Conservation (phyloP, 2,329 filamentous ascomycete genomes). For the Sclerotinia glacialis region DNA sequence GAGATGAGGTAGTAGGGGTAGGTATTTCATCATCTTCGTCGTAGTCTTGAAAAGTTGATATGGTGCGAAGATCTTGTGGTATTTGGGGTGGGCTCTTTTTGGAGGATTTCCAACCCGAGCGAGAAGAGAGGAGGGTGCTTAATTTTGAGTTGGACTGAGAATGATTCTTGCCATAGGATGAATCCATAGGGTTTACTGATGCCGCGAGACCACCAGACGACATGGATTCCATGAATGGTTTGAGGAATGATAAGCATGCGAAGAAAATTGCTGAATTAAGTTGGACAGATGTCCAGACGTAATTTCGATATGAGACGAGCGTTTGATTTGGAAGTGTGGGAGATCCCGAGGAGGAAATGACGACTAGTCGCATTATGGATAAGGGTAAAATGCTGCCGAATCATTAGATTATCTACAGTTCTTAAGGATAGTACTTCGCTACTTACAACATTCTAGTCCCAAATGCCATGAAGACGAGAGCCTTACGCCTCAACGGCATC, state of each 20-base stretch:
- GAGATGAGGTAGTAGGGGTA: neutral
- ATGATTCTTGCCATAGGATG: constrained; percentile 18
- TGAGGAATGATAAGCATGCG: constrained; percentile 30
- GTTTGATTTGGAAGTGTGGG: constrained; percentile 25
- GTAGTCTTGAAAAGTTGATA: constrained; percentile 15
- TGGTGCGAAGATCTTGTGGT: constrained; percentile 5
- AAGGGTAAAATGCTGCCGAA: constrained; percentile 41
- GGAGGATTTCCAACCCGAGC: constrained; percentile 20
- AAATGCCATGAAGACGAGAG: constrained; percentile 28
- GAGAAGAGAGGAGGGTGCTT: constrained; percentile 21
- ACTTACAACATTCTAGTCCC: constrained; percentile 40
- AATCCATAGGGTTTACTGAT: constrained; percentile 25
- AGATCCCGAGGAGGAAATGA: constrained; percentile 22
- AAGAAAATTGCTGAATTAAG: constrained; percentile 30
- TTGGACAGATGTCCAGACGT: constrained; percentile 29
- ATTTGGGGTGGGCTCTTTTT: constrained; percentile 9
- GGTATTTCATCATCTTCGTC: constrained; percentile 3
- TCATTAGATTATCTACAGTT: neutral
- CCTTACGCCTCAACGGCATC: constrained; percentile 41
- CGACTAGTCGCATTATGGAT: constrained; percentile 27
- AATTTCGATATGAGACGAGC: constrained; percentile 24
- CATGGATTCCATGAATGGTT: constrained; percentile 31
- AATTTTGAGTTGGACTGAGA: constrained; percentile 20
- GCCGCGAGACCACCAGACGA: constrained; percentile 26
- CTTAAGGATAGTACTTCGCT: neutral